Conservation (phyloP, 2,329 filamentous ascomycete genomes). For the Nannizziopsis arthrosporioides region DNA sequence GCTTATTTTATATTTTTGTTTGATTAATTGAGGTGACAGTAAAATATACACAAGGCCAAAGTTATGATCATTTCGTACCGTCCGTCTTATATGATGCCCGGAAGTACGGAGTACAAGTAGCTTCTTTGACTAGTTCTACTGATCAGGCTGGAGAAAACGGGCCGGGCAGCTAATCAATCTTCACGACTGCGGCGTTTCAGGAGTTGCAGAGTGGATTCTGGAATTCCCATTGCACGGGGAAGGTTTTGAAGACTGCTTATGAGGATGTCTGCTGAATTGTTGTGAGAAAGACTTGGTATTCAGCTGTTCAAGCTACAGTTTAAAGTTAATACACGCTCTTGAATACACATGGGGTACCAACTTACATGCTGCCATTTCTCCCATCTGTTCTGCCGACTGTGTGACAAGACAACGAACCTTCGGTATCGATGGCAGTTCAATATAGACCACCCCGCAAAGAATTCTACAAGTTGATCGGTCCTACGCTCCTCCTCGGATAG, state of each 20-base stretch:
- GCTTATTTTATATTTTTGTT: not conserved
- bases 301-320: conserved; percentile 1
- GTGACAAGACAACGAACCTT: conserved; percentile 24
- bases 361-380: conserved; percentile 23
- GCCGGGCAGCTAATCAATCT: no score
- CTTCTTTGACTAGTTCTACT: no score
- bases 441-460: conserved; percentile 30
- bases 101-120: no score
- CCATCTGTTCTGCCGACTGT: conserved; percentile 21
- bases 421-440: conserved; percentile 25
- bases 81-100: no score
- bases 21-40: not conserved
- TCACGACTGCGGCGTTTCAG: not conserved
- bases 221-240: not conserved
- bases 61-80: not conserved
- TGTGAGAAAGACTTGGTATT: not conserved
- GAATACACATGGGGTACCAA: not conserved
- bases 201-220: no score
- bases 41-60: not conserved
- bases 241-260: not conserved
- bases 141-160: no score
- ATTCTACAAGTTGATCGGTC: conserved; percentile 29
- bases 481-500: conserved; percentile 23
- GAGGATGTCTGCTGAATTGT: not conserved
- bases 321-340: not conserved